phyloP scores from a whole-genome alignment of 2,329 filamentous ascomycete genomes.

The Aureobasidium sp. region DNA sequence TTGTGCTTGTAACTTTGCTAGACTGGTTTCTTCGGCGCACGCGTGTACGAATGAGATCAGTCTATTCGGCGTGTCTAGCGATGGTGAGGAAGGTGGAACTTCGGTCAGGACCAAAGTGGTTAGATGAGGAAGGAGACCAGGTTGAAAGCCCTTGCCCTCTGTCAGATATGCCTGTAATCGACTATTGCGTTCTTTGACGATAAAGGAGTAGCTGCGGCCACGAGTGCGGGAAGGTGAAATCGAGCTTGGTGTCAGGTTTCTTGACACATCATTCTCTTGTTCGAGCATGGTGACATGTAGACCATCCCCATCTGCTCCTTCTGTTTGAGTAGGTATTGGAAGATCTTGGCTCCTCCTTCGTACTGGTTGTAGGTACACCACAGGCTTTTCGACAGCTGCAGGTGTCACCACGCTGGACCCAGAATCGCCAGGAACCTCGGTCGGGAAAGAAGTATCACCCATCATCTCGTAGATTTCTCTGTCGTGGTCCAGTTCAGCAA shows the following conservation, averaged over 20 bases:
- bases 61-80: conserved; percentile 33
- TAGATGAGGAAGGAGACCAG: conserved; percentile 45
- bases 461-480: conserved; percentile 27
- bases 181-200: conserved; percentile 21
- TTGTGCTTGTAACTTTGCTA: conserved; percentile 44
- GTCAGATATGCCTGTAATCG: conserved; percentile 19
- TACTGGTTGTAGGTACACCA: neutral
- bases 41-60: conserved; percentile 47
- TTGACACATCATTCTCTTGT: neutral
- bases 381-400: conserved; percentile 25
- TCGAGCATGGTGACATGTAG: neutral
- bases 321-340: conserved; percentile 24
- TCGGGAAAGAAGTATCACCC: conserved; percentile 19
- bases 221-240: neutral
- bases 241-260: neutral
- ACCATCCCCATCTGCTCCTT: conserved; percentile 9
- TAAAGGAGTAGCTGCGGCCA: conserved; percentile 22
- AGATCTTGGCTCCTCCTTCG: conserved; percentile 12
- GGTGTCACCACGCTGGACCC: conserved; percentile 26
- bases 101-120: conserved; percentile 48
- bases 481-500: neutral
- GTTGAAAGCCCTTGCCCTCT: conserved; percentile 35
- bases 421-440: conserved; percentile 4
- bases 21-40: conserved; percentile 46
- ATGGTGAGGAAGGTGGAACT: conserved; percentile 33